Evolutionary conservation across 2,329 filamentous ascomycete species (phyloP), one percentile per base, ranked within the genome.

Genomic region (Calonectria crousiana): DNA sequence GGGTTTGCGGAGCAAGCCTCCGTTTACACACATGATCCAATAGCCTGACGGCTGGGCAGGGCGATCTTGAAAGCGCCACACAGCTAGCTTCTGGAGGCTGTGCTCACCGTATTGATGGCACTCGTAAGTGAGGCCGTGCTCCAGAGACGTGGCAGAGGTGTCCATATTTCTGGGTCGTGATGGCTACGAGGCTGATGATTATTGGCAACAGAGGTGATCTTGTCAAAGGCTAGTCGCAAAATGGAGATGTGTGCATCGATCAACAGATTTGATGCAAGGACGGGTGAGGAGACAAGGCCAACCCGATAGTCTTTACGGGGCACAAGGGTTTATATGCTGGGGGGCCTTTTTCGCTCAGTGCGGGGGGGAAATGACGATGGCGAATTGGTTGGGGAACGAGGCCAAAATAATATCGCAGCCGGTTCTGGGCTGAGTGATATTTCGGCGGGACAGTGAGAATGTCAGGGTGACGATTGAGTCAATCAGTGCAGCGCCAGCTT

Each of bases 1-100:
- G 62, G 64, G 20, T 47, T 52, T 52, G 47, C 60, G 26, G 38
- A 32, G 26, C 49, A 44, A 30, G 49, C 26, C n/a, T 74, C 67
- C 53, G 62, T 23, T 51, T 69, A 69, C 83, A 74, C 78, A 87
- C 85, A 87, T 78, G 56, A 86, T 74, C 85, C 85, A 87, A 75
- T 82, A 80, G 16, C 80, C 80, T 23, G 77, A 70, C 34, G 72
- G 62, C 66, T 72, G 71, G 52, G 56, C 49, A 32, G 73, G 71
- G 44, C 72, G 78, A 74, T 76, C 76, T 41, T 72, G 53, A 71
- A 77, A 82, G 53, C 85, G 81, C 88, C 88, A 89, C 41, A 89
- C 81, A n/a, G 84, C 86, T 51, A 89, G 78, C n/a, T 81, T 84
- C 79, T 89, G 88, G 34, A 88, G 86, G 68, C 82, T 82, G 74